These are phyloP conservation scores for Phytophthora cactorum DNA, from an alignment of 352 stramenopile species.

Conservation along the genomic window DNA sequence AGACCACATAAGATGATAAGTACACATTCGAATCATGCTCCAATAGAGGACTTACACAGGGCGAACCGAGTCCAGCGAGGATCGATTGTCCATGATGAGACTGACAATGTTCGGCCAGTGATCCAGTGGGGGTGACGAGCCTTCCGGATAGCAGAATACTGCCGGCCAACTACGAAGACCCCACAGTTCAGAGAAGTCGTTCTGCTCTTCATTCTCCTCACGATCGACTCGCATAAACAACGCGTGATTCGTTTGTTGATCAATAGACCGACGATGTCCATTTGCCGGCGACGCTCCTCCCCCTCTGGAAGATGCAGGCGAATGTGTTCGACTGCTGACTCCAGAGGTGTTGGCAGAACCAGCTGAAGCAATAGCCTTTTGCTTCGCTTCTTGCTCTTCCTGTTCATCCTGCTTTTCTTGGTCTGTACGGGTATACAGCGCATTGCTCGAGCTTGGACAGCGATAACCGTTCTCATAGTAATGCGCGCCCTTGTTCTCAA, in stretches of 20 bases:
- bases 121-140: constrained; percentile 53
- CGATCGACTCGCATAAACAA: constrained; percentile 64
- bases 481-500: constrained; percentile 77
- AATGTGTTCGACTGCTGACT: constrained; percentile 34
- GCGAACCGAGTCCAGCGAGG: constrained; percentile 52
- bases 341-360: constrained; percentile 27
- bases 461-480: constrained; percentile 83
- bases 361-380: constrained; percentile 21
- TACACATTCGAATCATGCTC: neutral
- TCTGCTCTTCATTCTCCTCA: constrained; percentile 68
- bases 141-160: constrained; percentile 83
- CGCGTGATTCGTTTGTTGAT: constrained; percentile 37
- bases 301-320: constrained; percentile 35
- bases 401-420: constrained; percentile 42
- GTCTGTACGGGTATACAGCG: constrained; percentile 38
- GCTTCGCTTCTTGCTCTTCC: constrained; percentile 31
- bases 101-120: constrained; percentile 91
- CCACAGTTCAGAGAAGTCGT: constrained; percentile 84
- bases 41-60: constrained; percentile 50
- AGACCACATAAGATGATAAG: constrained; percentile 10
- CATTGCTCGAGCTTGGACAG: constrained; percentile 67
- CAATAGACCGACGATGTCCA: constrained; percentile 32
- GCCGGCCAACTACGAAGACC: constrained; percentile 80
- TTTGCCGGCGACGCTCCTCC: constrained; percentile 29
- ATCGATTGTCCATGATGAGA: constrained; percentile 86